These are phyloP conservation scores for Magnolia kwangsiensis DNA, from an alignment of 164 flowering plant genomes.

Conservation along the genomic window DNA sequence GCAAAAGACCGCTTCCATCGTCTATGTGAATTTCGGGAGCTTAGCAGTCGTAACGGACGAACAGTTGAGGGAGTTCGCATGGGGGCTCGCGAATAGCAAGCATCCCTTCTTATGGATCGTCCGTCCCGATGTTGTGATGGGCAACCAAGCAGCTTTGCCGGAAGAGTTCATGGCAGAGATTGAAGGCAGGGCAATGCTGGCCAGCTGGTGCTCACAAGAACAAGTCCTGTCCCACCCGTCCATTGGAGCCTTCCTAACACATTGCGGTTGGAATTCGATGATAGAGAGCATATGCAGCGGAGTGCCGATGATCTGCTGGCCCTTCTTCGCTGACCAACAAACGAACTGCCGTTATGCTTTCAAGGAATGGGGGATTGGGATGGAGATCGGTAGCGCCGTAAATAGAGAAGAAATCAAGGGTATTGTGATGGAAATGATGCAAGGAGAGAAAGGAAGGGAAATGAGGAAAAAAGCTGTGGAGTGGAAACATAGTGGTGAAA, in stretches of 20 bases:
- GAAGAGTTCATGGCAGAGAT: constrained; percentile 7
- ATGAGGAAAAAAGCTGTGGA: constrained; percentile 20
- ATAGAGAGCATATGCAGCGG: constrained; percentile 19
- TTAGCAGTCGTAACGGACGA: constrained; percentile 21
- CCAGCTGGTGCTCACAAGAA: constrained; percentile 6
- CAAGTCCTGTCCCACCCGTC: constrained; percentile 29
- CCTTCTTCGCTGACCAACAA: constrained; percentile 22
- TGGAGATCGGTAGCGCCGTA: constrained; percentile 16
- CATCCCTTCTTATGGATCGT: constrained; percentile 43
- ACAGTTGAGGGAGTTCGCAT: constrained; percentile 32
- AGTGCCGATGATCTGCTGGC: constrained; percentile 31
- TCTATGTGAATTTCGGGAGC: constrained; percentile 38
- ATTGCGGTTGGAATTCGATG: constrained; percentile 35
- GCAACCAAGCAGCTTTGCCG: constrained; percentile 16
- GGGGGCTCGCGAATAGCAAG: constrained; percentile 39
- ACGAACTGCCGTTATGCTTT: constrained; percentile 19
- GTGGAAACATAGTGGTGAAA: constrained; percentile 20
- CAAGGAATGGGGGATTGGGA: constrained; percentile 16
- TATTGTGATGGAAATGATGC: constrained; percentile 19
- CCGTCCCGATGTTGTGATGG: constrained; percentile 40
- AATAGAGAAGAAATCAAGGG: constrained; percentile 21
- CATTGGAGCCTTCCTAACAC: constrained; percentile 31
- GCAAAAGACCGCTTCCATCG: constrained; percentile 19
- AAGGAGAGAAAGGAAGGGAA: constrained; percentile 24
- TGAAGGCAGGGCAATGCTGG: constrained; percentile 9